These are phyloP conservation scores for Cutaneotrichosporon sp. DNA, from an alignment of 1,284 basidiomycete species.

Conservation along the genomic window DNA sequence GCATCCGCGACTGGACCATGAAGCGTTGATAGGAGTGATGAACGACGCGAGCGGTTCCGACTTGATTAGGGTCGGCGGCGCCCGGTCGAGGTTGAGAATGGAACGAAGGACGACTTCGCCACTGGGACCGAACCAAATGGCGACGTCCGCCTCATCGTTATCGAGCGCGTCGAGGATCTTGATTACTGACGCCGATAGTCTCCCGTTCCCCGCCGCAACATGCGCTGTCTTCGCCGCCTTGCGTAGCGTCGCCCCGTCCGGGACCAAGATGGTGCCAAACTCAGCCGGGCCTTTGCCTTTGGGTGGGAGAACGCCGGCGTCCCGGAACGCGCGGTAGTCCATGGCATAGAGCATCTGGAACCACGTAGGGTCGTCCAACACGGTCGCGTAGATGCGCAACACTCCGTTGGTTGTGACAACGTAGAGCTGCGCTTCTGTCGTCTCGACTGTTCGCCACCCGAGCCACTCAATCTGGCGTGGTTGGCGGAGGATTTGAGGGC, in stretches of 20 bases:
- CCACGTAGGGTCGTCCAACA: constrained; percentile 78
- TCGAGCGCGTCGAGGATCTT: constrained; percentile 40
- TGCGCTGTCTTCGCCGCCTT: constrained; percentile 24
- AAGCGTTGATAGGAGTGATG: constrained; percentile 1
- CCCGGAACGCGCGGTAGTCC: constrained; percentile 61
- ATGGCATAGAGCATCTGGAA: constrained; percentile 72
- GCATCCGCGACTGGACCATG: constrained; percentile 59
- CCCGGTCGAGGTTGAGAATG: constrained; percentile 78
- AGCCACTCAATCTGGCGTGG: constrained; percentile 47
- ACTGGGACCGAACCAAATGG: constrained; percentile 68
- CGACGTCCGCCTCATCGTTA: constrained; percentile 73
- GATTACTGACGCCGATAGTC: constrained; percentile 13
- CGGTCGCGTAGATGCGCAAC: constrained; percentile 78
- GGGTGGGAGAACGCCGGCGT: constrained; percentile 5
- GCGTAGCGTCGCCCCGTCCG: constrained; percentile 36
- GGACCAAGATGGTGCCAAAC: constrained; percentile 36
- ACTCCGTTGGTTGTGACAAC: constrained; percentile 45
- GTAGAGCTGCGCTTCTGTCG: constrained; percentile 45
- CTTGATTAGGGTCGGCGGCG: constrained; percentile 78
- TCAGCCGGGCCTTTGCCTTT: constrained; percentile 22
- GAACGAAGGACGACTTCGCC: constrained; percentile 70
- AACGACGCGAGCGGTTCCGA: constrained; percentile 70
- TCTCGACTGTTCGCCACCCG: constrained; percentile 39
- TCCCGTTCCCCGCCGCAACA: constrained; percentile 53
- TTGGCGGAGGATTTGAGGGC: constrained; percentile 44